A percentile compares a stretch with the other conserved stretches of the same genome.
Conservation (phyloP, 2,329 filamentous ascomycete species). For the Exophiala bonariae region DNA sequence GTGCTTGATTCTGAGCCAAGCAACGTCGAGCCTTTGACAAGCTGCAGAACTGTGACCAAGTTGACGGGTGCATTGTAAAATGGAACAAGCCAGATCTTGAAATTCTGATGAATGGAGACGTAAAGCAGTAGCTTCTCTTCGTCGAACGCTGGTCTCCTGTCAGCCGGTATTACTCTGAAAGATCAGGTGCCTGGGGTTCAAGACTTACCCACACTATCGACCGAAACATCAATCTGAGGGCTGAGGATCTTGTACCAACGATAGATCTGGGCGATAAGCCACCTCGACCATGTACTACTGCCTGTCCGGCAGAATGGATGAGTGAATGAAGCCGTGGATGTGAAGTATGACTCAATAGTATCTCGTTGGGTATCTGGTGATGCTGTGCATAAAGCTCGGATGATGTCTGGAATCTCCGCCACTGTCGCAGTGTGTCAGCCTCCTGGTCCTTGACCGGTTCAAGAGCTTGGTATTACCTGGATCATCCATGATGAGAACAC, state of each 20-base stretch:
- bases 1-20: no score
- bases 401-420: constrained; percentile 62
- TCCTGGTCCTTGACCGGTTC: no score
- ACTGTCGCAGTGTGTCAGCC: constrained; percentile 10
- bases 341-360: constrained; percentile 72
- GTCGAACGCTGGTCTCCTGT: constrained; percentile 61
- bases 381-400: constrained; percentile 68
- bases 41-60: constrained; percentile 67
- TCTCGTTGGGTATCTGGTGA: constrained; percentile 64
- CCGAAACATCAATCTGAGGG: constrained; percentile 66
- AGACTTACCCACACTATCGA: constrained; percentile 61
- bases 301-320: constrained; percentile 76
- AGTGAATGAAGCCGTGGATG: constrained; percentile 68
- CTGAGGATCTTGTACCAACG: constrained; percentile 83
- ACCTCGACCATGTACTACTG: constrained; percentile 61
- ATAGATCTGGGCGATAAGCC: constrained; percentile 68
- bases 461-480: constrained; percentile 15
- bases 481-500: constrained; percentile 19
- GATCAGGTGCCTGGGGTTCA: no score
- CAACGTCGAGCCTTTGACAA: constrained; percentile 47
- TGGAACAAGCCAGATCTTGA: constrained; percentile 75
- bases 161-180: background rate
- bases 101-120: constrained; percentile 70
- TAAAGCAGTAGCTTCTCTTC: constrained; percentile 67
- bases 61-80: constrained; percentile 69